These are phyloP conservation scores for Hymenoscyphus scutula DNA, from an alignment of 2,329 filamentous ascomycete species.

Conservation along the genomic window DNA sequence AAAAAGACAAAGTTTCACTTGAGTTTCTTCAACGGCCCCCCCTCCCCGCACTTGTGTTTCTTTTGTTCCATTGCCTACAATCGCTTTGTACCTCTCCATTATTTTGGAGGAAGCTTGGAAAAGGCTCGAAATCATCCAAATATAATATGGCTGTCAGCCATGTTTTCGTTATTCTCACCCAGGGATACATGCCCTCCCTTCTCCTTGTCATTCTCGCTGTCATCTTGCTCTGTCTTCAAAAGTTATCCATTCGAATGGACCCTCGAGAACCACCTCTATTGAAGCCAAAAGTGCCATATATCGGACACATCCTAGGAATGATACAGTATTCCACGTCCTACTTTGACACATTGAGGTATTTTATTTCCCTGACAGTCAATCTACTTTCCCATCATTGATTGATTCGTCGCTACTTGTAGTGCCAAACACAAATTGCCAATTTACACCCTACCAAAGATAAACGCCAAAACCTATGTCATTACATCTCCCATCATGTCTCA, in stretches of 20 bases:
- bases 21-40: not conserved
- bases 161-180: not conserved
- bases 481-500: conserved; percentile 41
- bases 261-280: conserved; percentile 44
- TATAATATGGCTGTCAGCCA: not conserved
- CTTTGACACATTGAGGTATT: conserved; percentile 38
- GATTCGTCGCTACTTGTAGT: conserved; percentile 22
- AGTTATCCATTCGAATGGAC: conserved; percentile 21
- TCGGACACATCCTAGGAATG: conserved; percentile 47
- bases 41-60: not conserved
- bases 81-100: not conserved
- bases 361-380: not conserved
- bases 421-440: conserved; percentile 35
- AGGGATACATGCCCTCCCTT: conserved; percentile 22
- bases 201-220: conserved; percentile 16
- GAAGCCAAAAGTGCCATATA: conserved; percentile 41
- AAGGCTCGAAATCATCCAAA: not conserved
- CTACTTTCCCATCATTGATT: not conserved
- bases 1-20: not conserved
- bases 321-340: conserved; percentile 39
- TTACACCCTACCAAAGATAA: conserved; percentile 46
- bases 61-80: not conserved
- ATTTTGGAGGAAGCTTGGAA: not conserved
- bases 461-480: conserved; percentile 45
- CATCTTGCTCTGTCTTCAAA: conserved; percentile 17